Evolutionary conservation across 108 stramenopile species (phyloP).

Genomic region (Cylindrotheca closterium): DNA sequence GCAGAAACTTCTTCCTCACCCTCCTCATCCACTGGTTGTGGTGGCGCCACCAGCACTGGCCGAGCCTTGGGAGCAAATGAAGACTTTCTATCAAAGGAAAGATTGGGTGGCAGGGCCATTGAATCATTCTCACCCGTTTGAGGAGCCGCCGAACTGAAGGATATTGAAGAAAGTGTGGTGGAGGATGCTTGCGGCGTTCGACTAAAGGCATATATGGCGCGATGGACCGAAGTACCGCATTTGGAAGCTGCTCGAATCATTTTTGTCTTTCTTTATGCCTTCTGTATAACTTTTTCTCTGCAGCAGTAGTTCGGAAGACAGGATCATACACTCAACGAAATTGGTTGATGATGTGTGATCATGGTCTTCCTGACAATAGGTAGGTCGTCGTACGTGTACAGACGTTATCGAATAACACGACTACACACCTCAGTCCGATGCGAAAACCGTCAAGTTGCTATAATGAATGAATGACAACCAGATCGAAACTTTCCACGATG

Average conservation of each 20-base stretch:
- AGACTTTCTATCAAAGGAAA: constrained; percentile 52
- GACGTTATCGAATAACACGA: too few species aligned
- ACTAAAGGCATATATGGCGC: neutral
- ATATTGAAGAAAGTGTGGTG: neutral
- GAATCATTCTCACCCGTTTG: neutral
- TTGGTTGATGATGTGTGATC: too few species aligned
- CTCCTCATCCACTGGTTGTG: neutral
- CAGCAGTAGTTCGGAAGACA: too few species aligned
- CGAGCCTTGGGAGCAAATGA: constrained; percentile 44
- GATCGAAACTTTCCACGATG: too few species aligned
- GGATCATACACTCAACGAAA: too few species aligned
- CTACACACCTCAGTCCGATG: too few species aligned
- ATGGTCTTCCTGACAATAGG: too few species aligned
- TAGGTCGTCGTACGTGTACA: too few species aligned
- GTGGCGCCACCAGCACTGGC: constrained; percentile 1
- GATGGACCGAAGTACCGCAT: neutral
- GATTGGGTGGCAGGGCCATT: constrained; percentile 40
- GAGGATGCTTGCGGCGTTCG: neutral
- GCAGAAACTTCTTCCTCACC: constrained; percentile 17
- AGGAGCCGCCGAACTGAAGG: neutral
- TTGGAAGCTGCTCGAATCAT: neutral
- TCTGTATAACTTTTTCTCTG: too few species aligned
- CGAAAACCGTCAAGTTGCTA: too few species aligned
- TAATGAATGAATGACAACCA: too few species aligned
- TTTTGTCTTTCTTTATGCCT: too few species aligned